Conservation (phyloP, 2,329 filamentous ascomycete genomes). For the Arthrocladium fulminans region DNA sequence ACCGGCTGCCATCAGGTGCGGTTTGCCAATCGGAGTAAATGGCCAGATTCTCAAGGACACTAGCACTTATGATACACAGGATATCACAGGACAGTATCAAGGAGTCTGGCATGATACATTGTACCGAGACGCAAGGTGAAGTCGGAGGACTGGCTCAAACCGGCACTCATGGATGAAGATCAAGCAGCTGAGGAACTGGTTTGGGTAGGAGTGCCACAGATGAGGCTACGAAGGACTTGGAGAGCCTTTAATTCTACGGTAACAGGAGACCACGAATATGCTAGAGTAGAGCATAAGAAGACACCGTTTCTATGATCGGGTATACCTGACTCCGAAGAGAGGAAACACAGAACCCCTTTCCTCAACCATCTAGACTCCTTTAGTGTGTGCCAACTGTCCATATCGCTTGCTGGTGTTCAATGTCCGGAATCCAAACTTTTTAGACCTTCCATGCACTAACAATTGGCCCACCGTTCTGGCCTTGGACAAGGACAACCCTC, state of each 20-base stretch:
- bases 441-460: constrained; percentile 3
- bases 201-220: neutral
- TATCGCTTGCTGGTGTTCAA: neutral
- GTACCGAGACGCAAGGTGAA: neutral
- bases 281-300: neutral
- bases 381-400: neutral
- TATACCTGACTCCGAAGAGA: too few species aligned
- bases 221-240: neutral
- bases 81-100: neutral
- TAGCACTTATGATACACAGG: neutral
- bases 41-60: constrained; percentile 3
- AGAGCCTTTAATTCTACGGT: neutral
- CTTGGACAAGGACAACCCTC: constrained; percentile 16
- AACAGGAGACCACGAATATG: neutral
- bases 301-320: too few species aligned
- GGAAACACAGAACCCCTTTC: too few species aligned
- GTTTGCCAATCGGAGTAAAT: too few species aligned
- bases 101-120: constrained; percentile 4
- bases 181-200: constrained; percentile 1
- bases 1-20: neutral
- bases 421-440: neutral
- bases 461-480: constrained; percentile 14
- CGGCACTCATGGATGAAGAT: constrained; percentile 1
- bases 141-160: neutral
- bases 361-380: too few species aligned